Base-by-base conservation (phyloP, 2,329 filamentous ascomycete genomes). In the Aplosporella prunicola region DNA sequence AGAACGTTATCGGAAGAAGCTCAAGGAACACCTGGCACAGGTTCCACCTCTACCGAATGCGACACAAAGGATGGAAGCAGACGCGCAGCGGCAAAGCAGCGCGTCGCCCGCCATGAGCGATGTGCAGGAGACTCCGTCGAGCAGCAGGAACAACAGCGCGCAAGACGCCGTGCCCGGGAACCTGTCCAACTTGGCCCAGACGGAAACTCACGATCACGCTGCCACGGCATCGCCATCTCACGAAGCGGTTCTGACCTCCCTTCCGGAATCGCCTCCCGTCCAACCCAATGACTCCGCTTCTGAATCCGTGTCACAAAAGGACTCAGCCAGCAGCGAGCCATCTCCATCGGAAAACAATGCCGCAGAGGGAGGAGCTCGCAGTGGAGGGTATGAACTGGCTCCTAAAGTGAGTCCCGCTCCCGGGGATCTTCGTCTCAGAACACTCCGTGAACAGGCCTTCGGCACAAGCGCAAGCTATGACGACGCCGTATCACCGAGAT, bases 1-100 rank as follows among this genome's bases (percentile, higher is more conserved):
- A 61, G 89, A 96, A 47, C 81, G 82, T 50, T 96, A 96, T 56
- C 78, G 84, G 50, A 88, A 81, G 59, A 94, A 91, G 60, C 58
- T 93, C 28, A 94, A 93, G 60, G 88, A 96, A 39, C 59, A 75
- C 42, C 62, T 76, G 46, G 63, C 62, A 20, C 63, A 71, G 41
- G 58, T 66, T 16, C 63, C 51, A 33, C 57, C 58, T 16, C 43
- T 55, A 20, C 56, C 57, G 17, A 48, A 51, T 20, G 51, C 51
- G 37, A 48, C 53, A 11, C 47, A 53, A 40, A 62, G 52, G 29
- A 28, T 41, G 22, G 20, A 23, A 23, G 54, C 51, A 40, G 44
- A 49, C 24, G 47, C 52, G 47, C 55, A 56, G 46, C 52, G 57
- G 26, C 57, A 60, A 8, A 35, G 53, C 26, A 62, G 56, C 47